Evolutionary conservation across 768 basidiomycete genomes (phyloP), one percentile per base, ranked within the genome.

Genomic region (Calocera viscosa): DNA sequence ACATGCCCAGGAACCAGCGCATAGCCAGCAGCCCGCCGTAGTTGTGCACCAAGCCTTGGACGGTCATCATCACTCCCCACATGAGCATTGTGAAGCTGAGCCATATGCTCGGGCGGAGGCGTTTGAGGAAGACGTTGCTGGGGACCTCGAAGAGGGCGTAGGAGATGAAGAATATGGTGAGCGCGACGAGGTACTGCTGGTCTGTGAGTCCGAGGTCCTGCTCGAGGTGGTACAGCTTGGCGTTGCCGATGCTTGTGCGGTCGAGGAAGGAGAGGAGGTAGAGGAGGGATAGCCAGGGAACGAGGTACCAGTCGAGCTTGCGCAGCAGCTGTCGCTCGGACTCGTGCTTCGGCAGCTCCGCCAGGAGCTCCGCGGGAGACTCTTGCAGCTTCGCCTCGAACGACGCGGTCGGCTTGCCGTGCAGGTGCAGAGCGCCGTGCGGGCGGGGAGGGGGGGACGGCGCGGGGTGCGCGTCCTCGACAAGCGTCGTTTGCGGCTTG

Each of bases 201-300:
- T 88, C 85, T 24, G 79, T 80, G 47, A 90, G 80, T 70, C 84
- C 77, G 34, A 91, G 78, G 73, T 84, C 80, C 19, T 71, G 67
- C 68, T 83, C 83, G 71, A 91, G 75, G 71, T 80, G 76, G 71
- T 90, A 90, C 49, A 91, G 74, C 70, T 78, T 64, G 49, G 86
- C 89, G 73, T 90, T 90, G 43, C 88, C 89, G 71, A 91, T 85
- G 65, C 83, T 82, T 68, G 82, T 82, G 32, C 84, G 78, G 69
- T 84, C 83, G 65, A 91, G 78, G 79, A 90, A 91, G 70, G 86
- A 86, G 40, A 91, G 78, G 39, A 91, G 78, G 75, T 90, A 90
- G 70, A 92, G 75, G 65, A 93, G 80, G 2, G 88, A 85, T 41
- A 92, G 76, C 86, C 88, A 91, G 35, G 91, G 91, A 34, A 91